These are phyloP conservation scores for Brassica juncea DNA, from an alignment of 345 rosid genomes.

Conservation along the genomic window DNA sequence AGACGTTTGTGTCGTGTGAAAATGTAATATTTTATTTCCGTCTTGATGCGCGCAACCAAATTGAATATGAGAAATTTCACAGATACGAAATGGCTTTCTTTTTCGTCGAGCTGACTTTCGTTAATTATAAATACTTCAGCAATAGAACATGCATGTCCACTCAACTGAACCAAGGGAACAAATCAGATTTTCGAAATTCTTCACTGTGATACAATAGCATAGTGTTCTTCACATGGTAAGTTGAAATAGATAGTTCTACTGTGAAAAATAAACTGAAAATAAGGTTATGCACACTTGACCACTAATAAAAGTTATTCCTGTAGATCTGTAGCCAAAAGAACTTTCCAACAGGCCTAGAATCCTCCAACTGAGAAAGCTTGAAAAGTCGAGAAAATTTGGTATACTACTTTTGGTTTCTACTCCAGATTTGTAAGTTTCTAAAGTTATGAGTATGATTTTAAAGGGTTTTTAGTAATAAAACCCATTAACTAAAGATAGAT, in stretches of 20 bases:
- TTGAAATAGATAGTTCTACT: too few species aligned
- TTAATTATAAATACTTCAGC: not conserved
- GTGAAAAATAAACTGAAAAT: not conserved
- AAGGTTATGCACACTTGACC: not conserved
- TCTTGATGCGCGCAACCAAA: conserved; percentile 35
- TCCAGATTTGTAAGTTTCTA: not conserved
- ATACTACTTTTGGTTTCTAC: not conserved
- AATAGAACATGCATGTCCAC: not conserved
- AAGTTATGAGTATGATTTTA: not conserved
- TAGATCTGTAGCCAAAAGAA: not conserved
- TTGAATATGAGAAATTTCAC: conserved; percentile 22
- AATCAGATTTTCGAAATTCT: not conserved
- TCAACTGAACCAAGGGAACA: not conserved
- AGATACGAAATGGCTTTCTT: not conserved
- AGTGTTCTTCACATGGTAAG: not conserved
- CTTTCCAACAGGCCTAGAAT: not conserved
- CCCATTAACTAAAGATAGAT: too few species aligned
- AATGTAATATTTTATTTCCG: not conserved
- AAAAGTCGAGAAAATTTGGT: not conserved
- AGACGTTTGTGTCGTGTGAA: not conserved
- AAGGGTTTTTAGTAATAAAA: too few species aligned
- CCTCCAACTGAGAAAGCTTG: not conserved
- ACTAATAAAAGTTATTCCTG: too few species aligned
- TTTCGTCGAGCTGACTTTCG: not conserved
- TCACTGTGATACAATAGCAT: not conserved